These are phyloP conservation scores for Leccinum fibrillosum DNA, from an alignment of 768 basidiomycete genomes.

Conservation along the genomic window DNA sequence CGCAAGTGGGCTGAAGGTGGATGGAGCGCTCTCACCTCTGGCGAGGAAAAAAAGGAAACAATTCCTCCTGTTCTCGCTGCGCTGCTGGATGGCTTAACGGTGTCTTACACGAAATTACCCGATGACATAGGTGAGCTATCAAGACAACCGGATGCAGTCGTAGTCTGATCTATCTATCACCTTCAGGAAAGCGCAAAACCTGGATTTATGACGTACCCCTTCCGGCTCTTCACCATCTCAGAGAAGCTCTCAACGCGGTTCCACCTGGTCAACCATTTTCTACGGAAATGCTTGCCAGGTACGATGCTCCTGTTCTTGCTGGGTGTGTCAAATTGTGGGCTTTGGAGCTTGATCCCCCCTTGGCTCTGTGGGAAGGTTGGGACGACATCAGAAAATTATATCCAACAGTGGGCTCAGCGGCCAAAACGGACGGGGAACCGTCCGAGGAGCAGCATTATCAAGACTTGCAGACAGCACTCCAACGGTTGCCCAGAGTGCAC, in stretches of 20 bases:
- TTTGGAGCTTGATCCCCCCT: slow-evolving; percentile 87
- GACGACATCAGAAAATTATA: slow-evolving; percentile 89
- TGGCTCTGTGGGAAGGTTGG: slow-evolving; percentile 86
- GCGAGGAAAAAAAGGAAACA: slow-evolving; percentile 55
- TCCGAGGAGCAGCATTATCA: slow-evolving; percentile 60
- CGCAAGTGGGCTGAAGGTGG: slow-evolving; percentile 88
- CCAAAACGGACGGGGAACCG: slow-evolving; percentile 49
- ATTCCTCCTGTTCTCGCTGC: slow-evolving; percentile 74
- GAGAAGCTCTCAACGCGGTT: slow-evolving; percentile 79
- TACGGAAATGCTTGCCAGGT: slow-evolving; percentile 59
- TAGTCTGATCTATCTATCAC: slow-evolving; percentile 3
- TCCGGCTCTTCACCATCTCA: slow-evolving; percentile 76
- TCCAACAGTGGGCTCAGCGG: slow-evolving; percentile 62
- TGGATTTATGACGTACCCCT: slow-evolving; percentile 97
- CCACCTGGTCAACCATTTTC: slow-evolving; percentile 47
- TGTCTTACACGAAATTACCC: slow-evolving; percentile 58
- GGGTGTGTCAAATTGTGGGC: slow-evolving; percentile 84
- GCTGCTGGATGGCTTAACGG: slow-evolving; percentile 59
- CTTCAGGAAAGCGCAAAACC: slow-evolving; percentile 73
- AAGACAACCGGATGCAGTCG: neutral
- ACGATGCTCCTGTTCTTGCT: slow-evolving; percentile 85
- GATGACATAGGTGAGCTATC: slow-evolving; percentile 57
- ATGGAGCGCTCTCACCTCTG: slow-evolving; percentile 56
- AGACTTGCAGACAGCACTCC: slow-evolving; percentile 59
- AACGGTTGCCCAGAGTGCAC: slow-evolving; percentile 73